A percentile compares a stretch with the other conserved stretches of the same genome.
Evolutionary conservation across 306 rosid species (phyloP).

Genomic region (Quercus glauca): DNA sequence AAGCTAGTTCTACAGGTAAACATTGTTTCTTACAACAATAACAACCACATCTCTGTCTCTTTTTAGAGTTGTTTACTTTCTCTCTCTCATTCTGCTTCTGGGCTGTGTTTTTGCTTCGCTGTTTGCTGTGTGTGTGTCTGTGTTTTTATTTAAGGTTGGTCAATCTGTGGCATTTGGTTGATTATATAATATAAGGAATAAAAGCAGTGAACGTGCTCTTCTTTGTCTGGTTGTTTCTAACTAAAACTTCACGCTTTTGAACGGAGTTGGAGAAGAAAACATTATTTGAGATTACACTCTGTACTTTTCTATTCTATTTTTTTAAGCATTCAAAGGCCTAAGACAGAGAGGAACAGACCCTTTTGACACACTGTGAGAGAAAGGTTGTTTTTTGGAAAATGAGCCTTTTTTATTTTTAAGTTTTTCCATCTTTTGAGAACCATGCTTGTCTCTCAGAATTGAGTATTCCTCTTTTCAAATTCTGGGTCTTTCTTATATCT

Average conservation of each 20-base stretch:
- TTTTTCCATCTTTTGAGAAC: conserved; percentile 80
- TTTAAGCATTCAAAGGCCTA: conserved; percentile 30
- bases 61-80: no score
- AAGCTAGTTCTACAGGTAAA: conserved; percentile 37
- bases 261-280: conserved; percentile 29
- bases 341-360: conserved; percentile 32
- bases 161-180: conserved; percentile 41
- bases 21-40: conserved; percentile 32
- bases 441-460: conserved; percentile 66
- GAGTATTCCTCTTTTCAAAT: conserved; percentile 38
- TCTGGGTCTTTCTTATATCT: conserved; percentile 31
- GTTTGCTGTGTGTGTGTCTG: conserved; percentile 36
- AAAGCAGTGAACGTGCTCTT: conserved; percentile 69
- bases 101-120: conserved; percentile 54
- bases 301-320: conserved; percentile 41
- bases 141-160: conserved; percentile 29
- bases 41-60: not conserved
- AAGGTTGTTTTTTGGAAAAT: conserved; percentile 51
- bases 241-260: conserved; percentile 69
- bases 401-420: conserved; percentile 37
- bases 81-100: conserved; percentile 29
- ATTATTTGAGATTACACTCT: conserved; percentile 6
- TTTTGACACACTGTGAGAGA: conserved; percentile 43
- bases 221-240: conserved; percentile 50
- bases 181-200: conserved; percentile 47